Evolutionary conservation across 495 filamentous ascomycete species (phyloP), one percentile per base, ranked within the genome.

Genomic region (Penicillium turbatum): DNA sequence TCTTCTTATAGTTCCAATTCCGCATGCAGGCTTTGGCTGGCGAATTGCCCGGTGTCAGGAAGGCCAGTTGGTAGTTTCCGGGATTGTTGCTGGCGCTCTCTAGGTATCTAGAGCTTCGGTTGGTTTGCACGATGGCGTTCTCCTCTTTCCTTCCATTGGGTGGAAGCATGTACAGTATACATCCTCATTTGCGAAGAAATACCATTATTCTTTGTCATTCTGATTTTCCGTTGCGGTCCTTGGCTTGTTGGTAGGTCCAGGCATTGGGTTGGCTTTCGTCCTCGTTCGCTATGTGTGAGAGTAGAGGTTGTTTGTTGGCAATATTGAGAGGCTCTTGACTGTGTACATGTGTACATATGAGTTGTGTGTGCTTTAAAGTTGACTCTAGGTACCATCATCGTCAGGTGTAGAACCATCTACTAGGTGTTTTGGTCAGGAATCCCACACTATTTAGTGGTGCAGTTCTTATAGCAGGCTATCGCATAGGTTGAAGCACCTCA

Each of bases 31-130:
- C 95, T 2, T 68, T 96, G 41, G 84, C 78, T n/a, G 93, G 95
- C 50, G 83, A 90, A 51, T 67, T 98, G 32, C 93, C 93, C 0
- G 93, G 93, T 48, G 93, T 97, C 38, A 88, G 84, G 78, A 97
- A 97, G 78, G 93, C 95, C 8, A 90, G 86, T 67, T 98, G 93
- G 93, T 97, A 72, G 62, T 50, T 32, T 29, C 12, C 27, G 17
- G 19, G 19, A 24, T 41, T 45, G 4, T 44, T 53, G 53, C 27
- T 3, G 9, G 48, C 26, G 27, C 42, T 54, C 34, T 36, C 51
- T 44, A 58, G 51, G 56, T n/a, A 17, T 48, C 49, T 62, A 48
- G 63, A 24, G 21, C 21, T 24, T 53, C 65, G 54, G 26, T 54
- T 40, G 47, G 52, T 50, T 60, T 64, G 55, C 58, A 55, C 45